Evolutionary conservation across 2,329 filamentous ascomycete species (phyloP).

Genomic region (Sphaerostilbella broomeana): DNA sequence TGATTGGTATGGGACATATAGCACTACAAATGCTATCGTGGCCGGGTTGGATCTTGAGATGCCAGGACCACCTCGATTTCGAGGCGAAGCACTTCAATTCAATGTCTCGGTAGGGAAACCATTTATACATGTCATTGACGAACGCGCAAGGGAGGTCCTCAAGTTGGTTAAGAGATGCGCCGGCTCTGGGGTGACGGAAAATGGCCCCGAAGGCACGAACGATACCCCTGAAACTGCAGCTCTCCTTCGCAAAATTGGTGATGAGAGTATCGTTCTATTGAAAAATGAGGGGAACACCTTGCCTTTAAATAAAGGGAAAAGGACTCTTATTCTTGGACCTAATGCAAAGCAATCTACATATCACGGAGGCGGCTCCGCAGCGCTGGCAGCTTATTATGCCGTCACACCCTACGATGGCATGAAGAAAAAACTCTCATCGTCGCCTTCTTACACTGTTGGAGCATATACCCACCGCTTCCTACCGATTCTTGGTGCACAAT

Average conservation of each 20-base stretch:
- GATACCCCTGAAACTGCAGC: slow-evolving; percentile 57
- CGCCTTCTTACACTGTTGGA: slow-evolving; percentile 50
- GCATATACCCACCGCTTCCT: slow-evolving; percentile 59
- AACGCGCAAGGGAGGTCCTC: slow-evolving; percentile 51
- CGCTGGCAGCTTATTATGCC: slow-evolving; percentile 56
- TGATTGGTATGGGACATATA: slow-evolving; percentile 55
- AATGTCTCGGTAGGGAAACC: slow-evolving; percentile 51
- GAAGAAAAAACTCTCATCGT: slow-evolving; percentile 40
- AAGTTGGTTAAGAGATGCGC: slow-evolving; percentile 53
- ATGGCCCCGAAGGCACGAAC: slow-evolving; percentile 45
- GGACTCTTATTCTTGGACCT: slow-evolving; percentile 51
- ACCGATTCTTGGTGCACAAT: slow-evolving; percentile 48
- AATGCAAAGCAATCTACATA: slow-evolving; percentile 52
- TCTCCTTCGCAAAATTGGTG: slow-evolving; percentile 58
- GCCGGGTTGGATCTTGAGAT: slow-evolving; percentile 55
- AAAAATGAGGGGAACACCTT: slow-evolving; percentile 63
- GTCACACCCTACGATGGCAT: slow-evolving; percentile 69
- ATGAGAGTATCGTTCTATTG: slow-evolving; percentile 64
- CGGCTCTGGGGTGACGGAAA: slow-evolving; percentile 46
- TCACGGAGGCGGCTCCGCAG: slow-evolving; percentile 60
- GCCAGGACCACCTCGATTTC: slow-evolving; percentile 48
- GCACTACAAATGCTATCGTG: slow-evolving; percentile 42
- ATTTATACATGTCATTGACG: slow-evolving; percentile 46
- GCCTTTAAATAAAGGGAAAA: slow-evolving; percentile 57
- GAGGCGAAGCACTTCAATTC: slow-evolving; percentile 46